Percentiles rank a stretch among this genome's conserved stretches.
Conservation (phyloP, 106 monocot species). For the Dendrobium nobile region DNA sequence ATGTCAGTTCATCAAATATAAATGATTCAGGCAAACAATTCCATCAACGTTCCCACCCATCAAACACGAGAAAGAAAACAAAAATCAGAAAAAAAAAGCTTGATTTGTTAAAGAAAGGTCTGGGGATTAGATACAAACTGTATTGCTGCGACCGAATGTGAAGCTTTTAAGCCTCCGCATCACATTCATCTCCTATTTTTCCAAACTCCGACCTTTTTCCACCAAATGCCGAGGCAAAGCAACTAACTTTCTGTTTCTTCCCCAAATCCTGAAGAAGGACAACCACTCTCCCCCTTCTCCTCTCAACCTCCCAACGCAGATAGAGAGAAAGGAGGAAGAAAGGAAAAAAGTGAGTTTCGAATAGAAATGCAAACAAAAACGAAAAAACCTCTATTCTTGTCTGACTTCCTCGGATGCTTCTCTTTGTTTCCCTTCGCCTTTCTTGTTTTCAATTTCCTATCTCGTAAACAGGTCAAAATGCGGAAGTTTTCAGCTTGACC, state of each 20-base stretch:
- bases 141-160: constrained; percentile 17
- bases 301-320: not conserved
- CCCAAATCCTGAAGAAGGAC: not conserved
- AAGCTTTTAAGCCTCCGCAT: constrained; percentile 35
- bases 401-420: not conserved
- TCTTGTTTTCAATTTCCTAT: not conserved
- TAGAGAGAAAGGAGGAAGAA: not conserved
- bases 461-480: not conserved
- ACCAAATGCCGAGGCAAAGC: not conserved
- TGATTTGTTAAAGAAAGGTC: not conserved
- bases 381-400: not conserved
- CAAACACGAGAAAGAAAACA: not conserved
- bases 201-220: not conserved
- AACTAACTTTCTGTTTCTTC: not conserved
- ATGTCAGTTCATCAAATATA: not conserved
- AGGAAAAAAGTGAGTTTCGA: not conserved
- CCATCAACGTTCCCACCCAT: not conserved
- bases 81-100: not conserved
- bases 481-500: not conserved
- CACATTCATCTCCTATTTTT: constrained; percentile 15
- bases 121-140: not conserved
- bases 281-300: not conserved
- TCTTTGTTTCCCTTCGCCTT: not conserved
- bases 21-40: not conserved
- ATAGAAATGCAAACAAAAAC: not conserved